phyloP scores from a whole-genome alignment of 768 basidiomycete species.

The Podaxis sp. region DNA sequence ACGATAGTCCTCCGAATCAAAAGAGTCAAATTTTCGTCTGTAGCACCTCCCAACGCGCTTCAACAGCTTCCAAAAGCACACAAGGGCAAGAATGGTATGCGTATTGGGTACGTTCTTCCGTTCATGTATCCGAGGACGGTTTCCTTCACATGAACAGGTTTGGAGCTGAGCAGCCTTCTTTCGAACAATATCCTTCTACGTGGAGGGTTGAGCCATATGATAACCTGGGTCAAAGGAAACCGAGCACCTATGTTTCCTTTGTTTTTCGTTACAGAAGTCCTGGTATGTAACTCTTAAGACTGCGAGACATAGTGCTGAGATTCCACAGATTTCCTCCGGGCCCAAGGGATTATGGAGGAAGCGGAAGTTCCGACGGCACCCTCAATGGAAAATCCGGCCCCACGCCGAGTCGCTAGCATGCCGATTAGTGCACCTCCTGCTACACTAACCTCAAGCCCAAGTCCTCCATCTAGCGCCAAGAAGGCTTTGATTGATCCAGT shows the following conservation, averaged over 20 bases:
- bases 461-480: conserved; percentile 2
- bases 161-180: conserved; percentile 35
- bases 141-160: conserved; percentile 31
- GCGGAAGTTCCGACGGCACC: conserved; percentile 15
- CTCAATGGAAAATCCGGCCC: conserved; percentile 18
- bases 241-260: conserved; percentile 59
- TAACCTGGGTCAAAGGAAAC: conserved; percentile 25
- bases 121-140: not conserved
- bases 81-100: conserved; percentile 33
- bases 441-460: conserved; percentile 16
- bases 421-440: conserved; percentile 23
- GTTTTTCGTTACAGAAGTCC: conserved; percentile 59
- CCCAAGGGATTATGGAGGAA: conserved; percentile 46
- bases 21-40: conserved; percentile 30
- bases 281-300: conserved; percentile 28
- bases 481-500: not conserved
- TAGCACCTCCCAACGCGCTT: conserved; percentile 38
- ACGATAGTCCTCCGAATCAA: conserved; percentile 51
- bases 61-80: conserved; percentile 30
- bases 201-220: conserved; percentile 52
- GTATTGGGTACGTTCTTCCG: conserved; percentile 36
- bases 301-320: not conserved
- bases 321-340: conserved; percentile 40
- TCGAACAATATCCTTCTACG: conserved; percentile 41
- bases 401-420: conserved; percentile 38